Evolutionary conservation across 2,329 filamentous ascomycete genomes (phyloP), one percentile per base, ranked within the genome.

Genomic region (Penicillium frequentans): DNA sequence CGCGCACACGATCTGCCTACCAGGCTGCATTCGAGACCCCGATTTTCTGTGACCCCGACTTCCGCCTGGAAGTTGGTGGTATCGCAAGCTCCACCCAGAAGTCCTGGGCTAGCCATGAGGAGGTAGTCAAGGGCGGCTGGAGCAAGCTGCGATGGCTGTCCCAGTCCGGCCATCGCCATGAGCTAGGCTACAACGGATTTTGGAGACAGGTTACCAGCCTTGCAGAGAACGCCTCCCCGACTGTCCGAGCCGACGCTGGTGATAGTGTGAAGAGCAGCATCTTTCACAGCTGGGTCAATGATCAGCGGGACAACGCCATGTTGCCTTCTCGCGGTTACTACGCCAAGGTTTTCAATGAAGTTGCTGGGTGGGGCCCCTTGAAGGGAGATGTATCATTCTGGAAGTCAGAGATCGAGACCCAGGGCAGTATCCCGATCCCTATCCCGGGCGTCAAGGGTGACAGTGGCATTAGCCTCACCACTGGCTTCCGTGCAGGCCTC

Each of bases 141-240:
- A 79, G 89, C 13, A 92, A 90, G 63, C 81, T 96, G 42, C 86
- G 87, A 39, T 98, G 90, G 89, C 75, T 88, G 37, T 86, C 84
- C 48, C 69, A 78, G 9, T 77, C 81, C 49, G 86, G 87, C 45
- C 86, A 90, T 64, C 82, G 82, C 56, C 91, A 96, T 71, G 88
- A 93, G 60, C 68, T 97, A 33, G 87, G 87, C 48, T 96, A 96
- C 77, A 88, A 87, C 13, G 87, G 87, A 24, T 81, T 89, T 49
- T 98, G 93, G 95, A 84, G 95, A 63, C 93, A 97, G 73, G 77
- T 98, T 46, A 98, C 95, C 0, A 86, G 88, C 4, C 82, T 99
- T 9, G 83, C 86, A 2, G 82, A 84, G 52, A 85, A 84, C 56
- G 93, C 95, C 0, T 95, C 91, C 23, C 88, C 91, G 1, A 90